Conservation (phyloP, 257 asterid genomes). For the Petunia axillaris region DNA sequence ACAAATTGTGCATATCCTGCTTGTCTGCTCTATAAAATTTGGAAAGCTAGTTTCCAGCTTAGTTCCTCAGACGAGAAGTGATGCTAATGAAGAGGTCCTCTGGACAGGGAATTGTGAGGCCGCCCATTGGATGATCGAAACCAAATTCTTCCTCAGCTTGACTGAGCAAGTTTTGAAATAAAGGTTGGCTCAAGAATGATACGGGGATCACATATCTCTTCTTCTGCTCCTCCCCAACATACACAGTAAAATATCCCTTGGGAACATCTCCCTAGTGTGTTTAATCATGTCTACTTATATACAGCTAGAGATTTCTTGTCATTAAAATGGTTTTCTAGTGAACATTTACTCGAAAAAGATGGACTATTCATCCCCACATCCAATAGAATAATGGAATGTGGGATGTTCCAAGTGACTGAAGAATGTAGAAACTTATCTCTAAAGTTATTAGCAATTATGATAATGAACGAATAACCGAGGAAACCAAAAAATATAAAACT, state of each 20-base stretch:
- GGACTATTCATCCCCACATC: neutral
- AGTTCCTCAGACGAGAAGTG: slow-evolving; percentile 32
- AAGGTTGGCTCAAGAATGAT: slow-evolving; percentile 46
- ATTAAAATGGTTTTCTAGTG: neutral
- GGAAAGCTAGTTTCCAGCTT: neutral
- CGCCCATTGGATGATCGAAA: slow-evolving; percentile 56
- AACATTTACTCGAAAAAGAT: neutral
- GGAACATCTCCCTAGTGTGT: slow-evolving; percentile 40
- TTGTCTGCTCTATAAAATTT: neutral
- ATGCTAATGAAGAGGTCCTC: slow-evolving; percentile 38
- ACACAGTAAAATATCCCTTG: slow-evolving; percentile 60
- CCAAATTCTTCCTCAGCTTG: too few species aligned
- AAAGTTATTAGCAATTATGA: neutral
- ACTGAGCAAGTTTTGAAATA: slow-evolving; percentile 42
- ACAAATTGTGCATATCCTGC: neutral
- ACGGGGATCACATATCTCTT: slow-evolving; percentile 43
- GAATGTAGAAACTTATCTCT: neutral
- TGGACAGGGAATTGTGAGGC: slow-evolving; percentile 55
- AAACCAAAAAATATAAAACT: too few species aligned
- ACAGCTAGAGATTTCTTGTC: neutral
- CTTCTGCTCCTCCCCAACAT: slow-evolving; percentile 51
- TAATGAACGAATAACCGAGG: neutral
- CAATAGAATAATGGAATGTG: neutral
- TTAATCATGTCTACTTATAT: neutral
- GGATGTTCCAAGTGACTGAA: neutral